These are phyloP conservation scores for Thermothelomyces thermophilus DNA, from an alignment of 2,329 filamentous ascomycete genomes.

Conservation along the genomic window DNA sequence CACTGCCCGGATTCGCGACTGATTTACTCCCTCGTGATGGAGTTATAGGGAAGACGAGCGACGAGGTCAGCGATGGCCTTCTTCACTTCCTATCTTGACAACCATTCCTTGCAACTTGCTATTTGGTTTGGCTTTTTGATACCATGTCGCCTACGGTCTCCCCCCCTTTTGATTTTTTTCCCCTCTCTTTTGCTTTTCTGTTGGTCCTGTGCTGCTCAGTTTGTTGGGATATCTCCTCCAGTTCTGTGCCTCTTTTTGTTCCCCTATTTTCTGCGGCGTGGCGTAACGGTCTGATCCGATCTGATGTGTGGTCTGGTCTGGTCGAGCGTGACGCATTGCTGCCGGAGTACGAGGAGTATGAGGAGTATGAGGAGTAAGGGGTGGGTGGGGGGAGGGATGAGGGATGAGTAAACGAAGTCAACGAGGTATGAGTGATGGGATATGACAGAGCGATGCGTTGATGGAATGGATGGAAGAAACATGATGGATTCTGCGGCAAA, in stretches of 20 bases:
- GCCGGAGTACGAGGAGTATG: conserved; percentile 16
- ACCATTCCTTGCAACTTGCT: conserved; percentile 6
- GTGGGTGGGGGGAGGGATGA: conserved; percentile 2
- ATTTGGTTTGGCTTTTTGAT: conserved; percentile 22
- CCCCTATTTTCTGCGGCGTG: not conserved
- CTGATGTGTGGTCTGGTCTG: not conserved
- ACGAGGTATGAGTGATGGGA: conserved; percentile 14
- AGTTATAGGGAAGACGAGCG: not conserved
- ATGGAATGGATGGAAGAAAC: not conserved
- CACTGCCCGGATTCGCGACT: not conserved
- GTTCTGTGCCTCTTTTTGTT: conserved; percentile 2
- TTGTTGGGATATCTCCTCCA: conserved; percentile 4
- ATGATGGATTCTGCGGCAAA: not conserved
- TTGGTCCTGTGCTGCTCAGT: not conserved
- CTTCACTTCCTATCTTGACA: conserved; percentile 5
- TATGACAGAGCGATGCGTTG: conserved; percentile 5
- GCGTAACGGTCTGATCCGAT: not conserved
- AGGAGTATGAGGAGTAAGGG: conserved; percentile 8
- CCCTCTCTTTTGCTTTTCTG: not conserved
- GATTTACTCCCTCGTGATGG: not conserved
- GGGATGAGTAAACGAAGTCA: not conserved
- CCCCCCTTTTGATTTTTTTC: conserved; percentile 9
- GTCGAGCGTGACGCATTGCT: conserved; percentile 16
- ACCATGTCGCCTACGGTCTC: conserved; percentile 24
- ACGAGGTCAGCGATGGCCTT: not conserved